phyloP scores from a whole-genome alignment of 352 stramenopile genomes.

The Globisporangium rhizosaccharum region DNA sequence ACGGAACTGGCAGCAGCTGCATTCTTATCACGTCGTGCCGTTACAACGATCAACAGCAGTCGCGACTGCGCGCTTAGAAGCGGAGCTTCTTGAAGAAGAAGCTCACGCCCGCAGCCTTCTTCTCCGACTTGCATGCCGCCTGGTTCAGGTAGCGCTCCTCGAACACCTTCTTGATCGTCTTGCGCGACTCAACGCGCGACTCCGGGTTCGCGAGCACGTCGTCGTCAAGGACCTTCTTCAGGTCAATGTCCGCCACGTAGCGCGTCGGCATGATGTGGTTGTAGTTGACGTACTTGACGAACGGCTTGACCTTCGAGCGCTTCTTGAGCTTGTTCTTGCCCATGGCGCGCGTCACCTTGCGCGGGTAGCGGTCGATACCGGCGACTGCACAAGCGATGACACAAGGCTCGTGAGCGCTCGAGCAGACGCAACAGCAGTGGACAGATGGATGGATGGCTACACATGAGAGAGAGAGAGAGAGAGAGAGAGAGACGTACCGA shows the following conservation, averaged over 20 bases:
- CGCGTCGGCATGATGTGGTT: conserved; percentile 99
- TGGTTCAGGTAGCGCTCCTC: conserved; percentile 97
- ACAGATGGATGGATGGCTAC: background rate
- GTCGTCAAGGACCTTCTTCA: conserved; percentile 97
- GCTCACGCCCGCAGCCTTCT: conserved; percentile 96
- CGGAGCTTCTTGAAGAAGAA: conserved; percentile 99
- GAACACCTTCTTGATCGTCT: conserved; percentile 99
- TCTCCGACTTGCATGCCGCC: conserved; percentile 94
- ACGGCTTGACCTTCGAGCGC: conserved; percentile 97
- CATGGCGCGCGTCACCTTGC: conserved; percentile 98
- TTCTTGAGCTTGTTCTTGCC: conserved; percentile 97
- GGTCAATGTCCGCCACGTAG: conserved; percentile 98
- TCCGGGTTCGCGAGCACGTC: conserved; percentile 82
- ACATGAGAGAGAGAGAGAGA: background rate
- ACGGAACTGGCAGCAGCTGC: conserved; percentile 62
- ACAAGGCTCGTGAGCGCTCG: background rate
- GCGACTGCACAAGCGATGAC: conserved; percentile 52
- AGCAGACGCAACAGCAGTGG: background rate
- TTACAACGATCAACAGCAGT: background rate
- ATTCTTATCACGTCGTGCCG: conserved; percentile 38
- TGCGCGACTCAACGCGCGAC: conserved; percentile 90
- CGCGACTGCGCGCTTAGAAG: conserved; percentile 90
- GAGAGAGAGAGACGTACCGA: conserved; percentile 48
- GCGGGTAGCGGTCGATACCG: conserved; percentile 93
- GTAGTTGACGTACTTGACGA: conserved; percentile 99